Percentiles rank a stretch among this genome's conserved stretches.
Conservation (phyloP, 805 yeast species). For the Metschnikowia borealis region DNA sequence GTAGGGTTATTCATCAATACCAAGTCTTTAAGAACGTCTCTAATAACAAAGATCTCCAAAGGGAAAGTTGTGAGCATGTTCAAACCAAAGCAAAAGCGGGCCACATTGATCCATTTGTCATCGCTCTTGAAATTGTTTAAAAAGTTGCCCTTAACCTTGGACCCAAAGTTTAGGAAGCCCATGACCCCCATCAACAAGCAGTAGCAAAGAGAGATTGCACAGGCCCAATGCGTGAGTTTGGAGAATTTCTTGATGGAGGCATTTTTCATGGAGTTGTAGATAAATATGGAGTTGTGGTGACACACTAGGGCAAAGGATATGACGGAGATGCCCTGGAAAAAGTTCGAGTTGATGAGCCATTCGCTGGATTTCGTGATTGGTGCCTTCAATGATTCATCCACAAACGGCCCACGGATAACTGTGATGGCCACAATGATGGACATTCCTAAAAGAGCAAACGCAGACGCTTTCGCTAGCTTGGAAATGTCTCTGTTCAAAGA, state of each 20-base stretch:
- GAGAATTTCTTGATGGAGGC: slow-evolving; percentile 77
- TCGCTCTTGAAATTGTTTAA: slow-evolving; percentile 79
- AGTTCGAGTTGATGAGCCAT: slow-evolving; percentile 52
- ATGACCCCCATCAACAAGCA: slow-evolving; percentile 75
- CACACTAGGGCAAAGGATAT: slow-evolving; percentile 94
- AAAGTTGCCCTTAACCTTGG: slow-evolving; percentile 79
- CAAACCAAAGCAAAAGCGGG: slow-evolving; percentile 85
- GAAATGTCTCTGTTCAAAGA: slow-evolving; percentile 79
- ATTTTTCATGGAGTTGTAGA: slow-evolving; percentile 73
- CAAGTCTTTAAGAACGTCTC: slow-evolving; percentile 79
- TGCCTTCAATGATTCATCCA: slow-evolving; percentile 47
- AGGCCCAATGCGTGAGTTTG: slow-evolving; percentile 76
- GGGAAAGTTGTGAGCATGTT: slow-evolving; percentile 94
- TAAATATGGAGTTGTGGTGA: slow-evolving; percentile 90
- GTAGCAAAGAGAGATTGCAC: slow-evolving; percentile 73
- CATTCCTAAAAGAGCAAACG: slow-evolving; percentile 85
- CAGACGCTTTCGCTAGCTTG: slow-evolving; percentile 80
- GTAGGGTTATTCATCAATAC: slow-evolving; percentile 22
- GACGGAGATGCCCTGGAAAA: slow-evolving; percentile 90
- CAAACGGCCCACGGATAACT: slow-evolving; percentile 65
- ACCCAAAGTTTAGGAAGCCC: slow-evolving; percentile 74
- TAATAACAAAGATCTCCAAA: slow-evolving; percentile 80
- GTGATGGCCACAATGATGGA: slow-evolving; percentile 70
- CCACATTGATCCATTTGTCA: slow-evolving; percentile 75
- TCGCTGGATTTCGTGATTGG: slow-evolving; percentile 36